These are phyloP conservation scores for Usnea hakonensis DNA, from an alignment of 495 filamentous ascomycete genomes.

Conservation along the genomic window DNA sequence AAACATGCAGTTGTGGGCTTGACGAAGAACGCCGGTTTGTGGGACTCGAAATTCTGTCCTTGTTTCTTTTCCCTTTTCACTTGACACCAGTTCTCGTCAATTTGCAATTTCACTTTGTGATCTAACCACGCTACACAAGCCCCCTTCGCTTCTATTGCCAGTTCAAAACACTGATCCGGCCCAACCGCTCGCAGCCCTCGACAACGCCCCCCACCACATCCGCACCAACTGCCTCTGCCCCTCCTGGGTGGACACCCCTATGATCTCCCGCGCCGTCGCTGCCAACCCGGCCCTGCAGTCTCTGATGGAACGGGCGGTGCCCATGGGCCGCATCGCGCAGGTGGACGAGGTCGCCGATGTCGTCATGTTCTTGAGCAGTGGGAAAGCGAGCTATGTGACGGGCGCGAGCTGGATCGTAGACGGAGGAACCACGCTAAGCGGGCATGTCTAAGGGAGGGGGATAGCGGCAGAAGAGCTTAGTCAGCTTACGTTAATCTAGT, in stretches of 20 bases:
- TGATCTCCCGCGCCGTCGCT: slow-evolving; percentile 18
- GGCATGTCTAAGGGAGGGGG: too few relatives aligned
- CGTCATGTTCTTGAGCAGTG: background rate
- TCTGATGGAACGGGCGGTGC: background rate
- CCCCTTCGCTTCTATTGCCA: too few relatives aligned
- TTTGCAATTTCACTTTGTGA: too few relatives aligned
- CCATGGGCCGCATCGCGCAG: background rate
- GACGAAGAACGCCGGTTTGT: slow-evolving; percentile 4
- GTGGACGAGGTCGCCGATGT: background rate
- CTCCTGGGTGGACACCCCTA: slow-evolving; percentile 25
- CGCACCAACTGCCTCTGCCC: slow-evolving; percentile 8
- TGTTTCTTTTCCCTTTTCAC: background rate
- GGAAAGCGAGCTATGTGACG: background rate
- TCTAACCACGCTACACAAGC: too few relatives aligned
- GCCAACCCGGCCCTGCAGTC: background rate
- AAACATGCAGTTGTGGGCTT: slow-evolving; percentile 4
- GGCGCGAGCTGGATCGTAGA: background rate
- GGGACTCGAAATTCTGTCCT: background rate
- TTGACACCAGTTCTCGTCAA: too few relatives aligned
- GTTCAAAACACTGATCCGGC: too few relatives aligned
- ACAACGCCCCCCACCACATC: background rate
- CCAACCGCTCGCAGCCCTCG: too few relatives aligned
- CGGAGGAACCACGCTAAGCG: too few relatives aligned
- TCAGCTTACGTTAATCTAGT: too few relatives aligned
- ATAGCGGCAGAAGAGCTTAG: too few relatives aligned